Percentiles rank a stretch among this genome's conserved stretches.
Conservation (phyloP, 371 early-diverging fungal genomes). For the Thermomucor indicae-seudaticae region DNA sequence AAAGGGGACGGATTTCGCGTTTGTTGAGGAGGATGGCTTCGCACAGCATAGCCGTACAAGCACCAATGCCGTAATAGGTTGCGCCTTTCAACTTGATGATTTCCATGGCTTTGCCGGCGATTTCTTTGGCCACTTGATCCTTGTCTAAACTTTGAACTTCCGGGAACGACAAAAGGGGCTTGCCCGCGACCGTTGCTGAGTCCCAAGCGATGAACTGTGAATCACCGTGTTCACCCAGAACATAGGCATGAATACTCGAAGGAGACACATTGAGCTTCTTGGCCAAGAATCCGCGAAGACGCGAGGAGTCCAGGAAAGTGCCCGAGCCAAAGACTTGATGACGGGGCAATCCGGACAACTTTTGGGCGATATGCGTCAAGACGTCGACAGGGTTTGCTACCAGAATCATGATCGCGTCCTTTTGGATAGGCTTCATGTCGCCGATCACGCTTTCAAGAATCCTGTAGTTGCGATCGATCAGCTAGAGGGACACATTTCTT, state of each 20-base stretch:
- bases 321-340: slow-evolving; percentile 85
- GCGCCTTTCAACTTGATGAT: slow-evolving; percentile 87
- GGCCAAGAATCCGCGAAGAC: slow-evolving; percentile 66
- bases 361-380: slow-evolving; percentile 79
- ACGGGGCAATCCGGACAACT: slow-evolving; percentile 70
- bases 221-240: slow-evolving; percentile 89
- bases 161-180: slow-evolving; percentile 63
- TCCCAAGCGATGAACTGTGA: slow-evolving; percentile 83
- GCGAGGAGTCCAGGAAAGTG: slow-evolving; percentile 78
- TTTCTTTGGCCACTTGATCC: slow-evolving; percentile 46
- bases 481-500: slow-evolving; percentile 14
- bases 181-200: slow-evolving; percentile 69
- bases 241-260: slow-evolving; percentile 74
- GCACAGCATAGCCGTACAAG: slow-evolving; percentile 69
- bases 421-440: slow-evolving; percentile 71
- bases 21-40: slow-evolving; percentile 66
- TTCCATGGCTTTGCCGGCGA: slow-evolving; percentile 74
- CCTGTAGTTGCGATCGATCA: slow-evolving; percentile 78
- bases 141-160: slow-evolving; percentile 53
- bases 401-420: slow-evolving; percentile 65
- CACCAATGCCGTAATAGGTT: slow-evolving; percentile 86
- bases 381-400: slow-evolving; percentile 86
- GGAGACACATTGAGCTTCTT: slow-evolving; percentile 59
- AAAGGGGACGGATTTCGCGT: slow-evolving; percentile 61
- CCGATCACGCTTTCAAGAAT: slow-evolving; percentile 70